Conservation (phyloP, 2,329 filamentous ascomycete genomes). For the Sporothrix globosa region DNA sequence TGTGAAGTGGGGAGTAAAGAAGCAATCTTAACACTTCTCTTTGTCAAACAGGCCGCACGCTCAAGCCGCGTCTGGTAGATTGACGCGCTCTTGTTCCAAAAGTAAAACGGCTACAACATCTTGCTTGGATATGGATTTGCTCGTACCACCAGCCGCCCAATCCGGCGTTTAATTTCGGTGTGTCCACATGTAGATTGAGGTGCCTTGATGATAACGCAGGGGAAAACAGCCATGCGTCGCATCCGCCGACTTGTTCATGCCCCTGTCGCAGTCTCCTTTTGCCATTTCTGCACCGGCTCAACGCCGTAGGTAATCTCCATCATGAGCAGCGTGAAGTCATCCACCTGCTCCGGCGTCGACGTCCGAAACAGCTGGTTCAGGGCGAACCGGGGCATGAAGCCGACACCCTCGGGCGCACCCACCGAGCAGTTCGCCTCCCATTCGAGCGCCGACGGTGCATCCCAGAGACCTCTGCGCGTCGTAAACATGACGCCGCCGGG, state of each 20-base stretch:
- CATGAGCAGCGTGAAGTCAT: conserved; percentile 35
- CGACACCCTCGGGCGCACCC: not conserved
- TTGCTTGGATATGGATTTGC: too few relatives aligned
- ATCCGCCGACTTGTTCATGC: not conserved
- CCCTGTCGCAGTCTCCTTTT: not conserved
- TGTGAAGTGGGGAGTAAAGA: too few relatives aligned
- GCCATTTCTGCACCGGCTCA: conserved; percentile 35
- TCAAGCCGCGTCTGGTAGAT: too few relatives aligned
- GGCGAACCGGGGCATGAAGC: conserved; percentile 34
- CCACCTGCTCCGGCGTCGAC: conserved; percentile 32
- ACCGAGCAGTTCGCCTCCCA: conserved; percentile 36
- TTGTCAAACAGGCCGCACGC: too few relatives aligned
- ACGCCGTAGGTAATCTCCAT: conserved; percentile 34
- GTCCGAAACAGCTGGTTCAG: conserved; percentile 29
- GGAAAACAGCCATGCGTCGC: not conserved
- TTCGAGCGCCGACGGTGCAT: conserved; percentile 37
- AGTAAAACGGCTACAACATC: too few relatives aligned
- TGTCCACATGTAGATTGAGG: too few relatives aligned
- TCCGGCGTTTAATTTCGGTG: too few relatives aligned
- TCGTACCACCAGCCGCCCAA: too few relatives aligned
- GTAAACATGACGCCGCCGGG: conserved; percentile 39
- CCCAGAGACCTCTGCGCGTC: conserved; percentile 39
- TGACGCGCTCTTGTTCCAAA: too few relatives aligned
- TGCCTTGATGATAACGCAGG: too few relatives aligned
- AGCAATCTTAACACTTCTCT: too few relatives aligned